Conservation (phyloP, 116 monocot genomes). For the Cymodocea nodosa region DNA sequence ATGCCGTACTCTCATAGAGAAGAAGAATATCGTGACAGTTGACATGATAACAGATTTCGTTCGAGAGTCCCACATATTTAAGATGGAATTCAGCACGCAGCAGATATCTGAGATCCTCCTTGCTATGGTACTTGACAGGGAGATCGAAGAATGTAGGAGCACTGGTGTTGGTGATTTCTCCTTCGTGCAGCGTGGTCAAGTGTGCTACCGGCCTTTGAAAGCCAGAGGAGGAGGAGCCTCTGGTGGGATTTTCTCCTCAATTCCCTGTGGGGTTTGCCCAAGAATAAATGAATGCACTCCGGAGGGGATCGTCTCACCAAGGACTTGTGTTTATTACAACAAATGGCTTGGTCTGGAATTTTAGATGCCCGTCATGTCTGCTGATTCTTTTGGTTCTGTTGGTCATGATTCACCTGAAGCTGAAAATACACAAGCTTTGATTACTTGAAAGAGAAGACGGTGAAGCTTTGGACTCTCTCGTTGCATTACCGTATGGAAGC, state of each 20-base stretch:
- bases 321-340: slow-evolving; percentile 56
- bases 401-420: no score
- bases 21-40: slow-evolving; percentile 18
- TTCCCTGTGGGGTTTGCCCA: slow-evolving; percentile 85
- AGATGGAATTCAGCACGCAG: slow-evolving; percentile 11
- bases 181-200: slow-evolving; percentile 24
- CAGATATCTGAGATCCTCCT: slow-evolving; percentile 41
- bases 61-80: slow-evolving; percentile 12
- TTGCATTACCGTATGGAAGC: no score
- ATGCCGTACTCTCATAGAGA: slow-evolving; percentile 26
- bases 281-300: slow-evolving; percentile 62
- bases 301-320: slow-evolving; percentile 73
- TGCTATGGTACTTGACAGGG: slow-evolving; percentile 47
- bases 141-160: slow-evolving; percentile 59
- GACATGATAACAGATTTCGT: slow-evolving; percentile 25
- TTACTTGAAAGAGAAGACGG: no score
- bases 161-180: slow-evolving; percentile 44
- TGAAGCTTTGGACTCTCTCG: no score
- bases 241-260: slow-evolving; percentile 17
- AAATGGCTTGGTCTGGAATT: slow-evolving; percentile 37
- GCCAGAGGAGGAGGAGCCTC: neutral
- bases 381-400: no score
- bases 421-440: no score
- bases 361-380: neutral
- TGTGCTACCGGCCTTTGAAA: slow-evolving; percentile 34